Conservation (phyloP, 179 eudicot genomes). For the Vitellaria paradoxa region DNA sequence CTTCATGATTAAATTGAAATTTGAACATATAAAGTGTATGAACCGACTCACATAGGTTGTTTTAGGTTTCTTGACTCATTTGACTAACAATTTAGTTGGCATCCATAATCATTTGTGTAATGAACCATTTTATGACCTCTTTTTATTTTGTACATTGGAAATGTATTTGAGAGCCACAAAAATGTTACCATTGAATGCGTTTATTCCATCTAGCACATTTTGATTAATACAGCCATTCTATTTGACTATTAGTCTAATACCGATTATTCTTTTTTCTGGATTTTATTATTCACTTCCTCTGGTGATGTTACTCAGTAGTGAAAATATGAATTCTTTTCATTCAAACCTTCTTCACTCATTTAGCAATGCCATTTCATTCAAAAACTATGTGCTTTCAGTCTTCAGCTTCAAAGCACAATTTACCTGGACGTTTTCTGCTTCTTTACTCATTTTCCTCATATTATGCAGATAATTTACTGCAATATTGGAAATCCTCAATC, state of each 20-base stretch:
- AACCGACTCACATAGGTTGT: no score
- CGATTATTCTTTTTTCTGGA: not conserved
- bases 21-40: no score
- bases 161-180: not conserved
- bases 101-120: not conserved
- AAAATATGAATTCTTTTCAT: not conserved
- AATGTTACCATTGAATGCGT: not conserved
- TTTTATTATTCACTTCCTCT: not conserved
- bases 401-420: not conserved
- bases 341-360: not conserved
- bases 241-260: not conserved
- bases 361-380: not conserved
- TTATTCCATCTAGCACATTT: not conserved
- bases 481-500: slow-evolving; percentile 98
- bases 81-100: not conserved
- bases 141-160: not conserved
- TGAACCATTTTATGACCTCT: slow-evolving; percentile 3
- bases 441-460: slow-evolving; percentile 8
- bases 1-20: no score
- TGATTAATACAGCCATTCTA: not conserved
- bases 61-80: not conserved
- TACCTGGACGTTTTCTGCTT: not conserved
- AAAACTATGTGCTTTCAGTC: no score
- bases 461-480: slow-evolving; percentile 76
- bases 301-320: not conserved